Base-by-base conservation (phyloP, 768 basidiomycete species). In the Pisolithus orientalis region DNA sequence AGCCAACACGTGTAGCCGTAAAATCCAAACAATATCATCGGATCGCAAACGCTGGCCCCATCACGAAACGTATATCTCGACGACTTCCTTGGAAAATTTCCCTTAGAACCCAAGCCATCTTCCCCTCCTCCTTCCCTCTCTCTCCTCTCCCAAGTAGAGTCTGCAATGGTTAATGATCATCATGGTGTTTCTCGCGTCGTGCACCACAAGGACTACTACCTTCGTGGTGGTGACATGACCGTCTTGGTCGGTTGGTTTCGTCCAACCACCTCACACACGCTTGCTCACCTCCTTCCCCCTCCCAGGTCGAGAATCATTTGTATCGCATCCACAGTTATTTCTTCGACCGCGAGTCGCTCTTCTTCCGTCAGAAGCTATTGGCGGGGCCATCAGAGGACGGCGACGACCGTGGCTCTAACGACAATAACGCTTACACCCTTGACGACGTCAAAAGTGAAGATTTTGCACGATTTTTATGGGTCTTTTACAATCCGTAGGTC, bases 401-500 rank as follows among this genome's bases (percentile, higher is more conserved):
- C 6, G 53, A 67, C 8, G 59, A 56, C 0, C 62, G 52, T 1
- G 80, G 79, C 2, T 67, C 70, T 1, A 62, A 59, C 0, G 78
- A 80, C 42, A 52, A 57, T 0, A 70, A 65, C 29, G 73, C 79
- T 0, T 72, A 82, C 25, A 65, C 75, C 4, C 65, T 85, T 1
- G 68, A 74, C 5, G 70, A 74, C 16, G 69, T 72, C 9, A 72
- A 71, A 25, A 68, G 72, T 0, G 65, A 70, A 5, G 80, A 83
- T 21, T 82, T 84, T 49, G 70, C 75, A 14, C 74, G 75, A 0
- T 78, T 85, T 42, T 63, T 83, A 0, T 84, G 78, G 79, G 74
- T 84, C 0, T 82, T 85, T 46, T 85, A 85, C 48, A 82, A 83
- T 49, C 70, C 74, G 84, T 84, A 54, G 50, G 80, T 70, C n/a